Evolutionary conservation across 192 early-diverging fungal species (phyloP).

Genomic region (Piromyces sp.): DNA sequence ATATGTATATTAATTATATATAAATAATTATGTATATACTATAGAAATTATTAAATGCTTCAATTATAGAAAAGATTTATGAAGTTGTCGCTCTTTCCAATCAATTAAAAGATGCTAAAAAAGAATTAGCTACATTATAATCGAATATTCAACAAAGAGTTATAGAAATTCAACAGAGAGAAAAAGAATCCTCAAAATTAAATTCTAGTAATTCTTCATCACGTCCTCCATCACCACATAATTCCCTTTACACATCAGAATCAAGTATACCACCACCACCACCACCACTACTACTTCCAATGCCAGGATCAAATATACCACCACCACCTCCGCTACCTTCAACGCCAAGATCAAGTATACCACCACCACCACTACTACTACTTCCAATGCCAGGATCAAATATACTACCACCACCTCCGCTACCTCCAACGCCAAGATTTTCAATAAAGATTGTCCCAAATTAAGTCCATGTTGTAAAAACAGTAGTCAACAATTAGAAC

Average conservation of each 20-base stretch:
- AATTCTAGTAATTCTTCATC: neutral
- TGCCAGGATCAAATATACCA: conserved; percentile 12
- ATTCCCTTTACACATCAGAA: neutral
- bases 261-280: neutral
- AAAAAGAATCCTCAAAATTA: neutral
- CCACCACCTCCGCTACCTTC: conserved; percentile 14
- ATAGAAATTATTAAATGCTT: neutral
- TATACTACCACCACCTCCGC: conserved; percentile 16
- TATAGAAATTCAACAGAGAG: neutral
- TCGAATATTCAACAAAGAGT: neutral
- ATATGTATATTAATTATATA: no score
- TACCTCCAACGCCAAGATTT: conserved; percentile 8
- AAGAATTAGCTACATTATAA: neutral
- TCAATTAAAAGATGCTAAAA: neutral
- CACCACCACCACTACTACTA: no score
- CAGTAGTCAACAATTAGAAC: no score
- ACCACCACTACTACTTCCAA: conserved; percentile 7
- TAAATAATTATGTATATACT: no score
- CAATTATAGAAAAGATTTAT: neutral
- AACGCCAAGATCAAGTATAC: no score
- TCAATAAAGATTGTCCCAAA: no score
- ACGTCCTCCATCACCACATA: neutral
- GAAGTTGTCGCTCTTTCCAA: neutral
- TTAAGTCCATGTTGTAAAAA: no score
- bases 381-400: conserved; percentile 11